Conservation (phyloP, 139 green algal genomes). For the Chlorella sp. region DNA sequence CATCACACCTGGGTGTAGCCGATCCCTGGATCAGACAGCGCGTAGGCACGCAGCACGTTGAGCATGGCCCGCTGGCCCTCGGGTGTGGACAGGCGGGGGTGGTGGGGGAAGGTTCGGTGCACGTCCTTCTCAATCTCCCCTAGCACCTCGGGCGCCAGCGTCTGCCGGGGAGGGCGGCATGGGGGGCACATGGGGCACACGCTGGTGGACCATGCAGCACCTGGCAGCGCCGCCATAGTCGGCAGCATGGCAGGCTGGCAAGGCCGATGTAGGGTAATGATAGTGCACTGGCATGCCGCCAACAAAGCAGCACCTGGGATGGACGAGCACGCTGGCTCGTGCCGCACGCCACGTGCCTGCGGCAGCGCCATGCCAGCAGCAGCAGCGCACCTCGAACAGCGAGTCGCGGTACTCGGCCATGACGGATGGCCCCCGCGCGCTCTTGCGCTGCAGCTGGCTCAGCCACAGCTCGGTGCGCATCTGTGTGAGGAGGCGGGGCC, state of each 20-base stretch:
- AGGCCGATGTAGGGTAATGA: no score
- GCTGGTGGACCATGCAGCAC: no score
- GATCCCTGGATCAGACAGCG: constrained; percentile 74
- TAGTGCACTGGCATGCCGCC: no score
- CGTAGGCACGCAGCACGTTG: constrained; percentile 77
- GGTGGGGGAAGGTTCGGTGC: constrained; percentile 74
- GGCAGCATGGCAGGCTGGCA: no score
- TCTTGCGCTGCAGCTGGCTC: constrained; percentile 44
- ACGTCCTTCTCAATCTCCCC: constrained; percentile 84
- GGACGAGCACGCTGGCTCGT: no score
- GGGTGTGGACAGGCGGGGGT: constrained; percentile 33
- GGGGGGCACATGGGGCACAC: no score
- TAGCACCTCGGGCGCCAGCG: constrained; percentile 46
- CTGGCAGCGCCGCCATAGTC: no score
- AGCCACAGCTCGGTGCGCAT: constrained; percentile 53
- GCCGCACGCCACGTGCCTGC: neutral
- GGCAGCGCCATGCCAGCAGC: neutral
- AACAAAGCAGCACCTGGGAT: no score
- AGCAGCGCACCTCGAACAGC: constrained; percentile 7
- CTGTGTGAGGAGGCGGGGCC: neutral
- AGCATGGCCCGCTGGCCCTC: constrained; percentile 64
- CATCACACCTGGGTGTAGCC: constrained; percentile 59
- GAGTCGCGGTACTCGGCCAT: constrained; percentile 14
- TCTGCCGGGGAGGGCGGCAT: neutral
- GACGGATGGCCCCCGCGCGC: neutral